Evolutionary conservation across 139 green algal species (phyloP).

Genomic region (Chlamydomonas incerta): DNA sequence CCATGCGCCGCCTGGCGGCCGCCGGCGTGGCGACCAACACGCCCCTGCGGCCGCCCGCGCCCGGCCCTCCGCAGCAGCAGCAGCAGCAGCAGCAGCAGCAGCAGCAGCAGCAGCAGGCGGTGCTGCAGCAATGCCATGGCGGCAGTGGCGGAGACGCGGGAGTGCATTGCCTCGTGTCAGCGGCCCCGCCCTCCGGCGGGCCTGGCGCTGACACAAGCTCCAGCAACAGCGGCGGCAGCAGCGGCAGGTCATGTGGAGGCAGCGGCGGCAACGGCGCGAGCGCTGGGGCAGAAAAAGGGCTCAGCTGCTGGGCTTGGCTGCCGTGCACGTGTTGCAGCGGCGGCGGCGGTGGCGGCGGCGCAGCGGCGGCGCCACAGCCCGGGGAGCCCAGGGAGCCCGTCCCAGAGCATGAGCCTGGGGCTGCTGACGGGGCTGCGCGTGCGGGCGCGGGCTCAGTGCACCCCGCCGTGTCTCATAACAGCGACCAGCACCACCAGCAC

Average conservation of each 20-base stretch:
- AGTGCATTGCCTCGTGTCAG: no score
- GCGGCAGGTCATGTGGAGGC: no score
- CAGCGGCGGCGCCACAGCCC: background rate
- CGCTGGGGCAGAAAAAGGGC: no score
- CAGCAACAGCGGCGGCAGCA: no score
- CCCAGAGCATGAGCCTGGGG: no score
- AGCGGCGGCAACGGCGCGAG: no score
- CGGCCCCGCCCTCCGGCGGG: no score
- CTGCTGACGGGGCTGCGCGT: background rate
- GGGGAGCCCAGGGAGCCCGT: no score
- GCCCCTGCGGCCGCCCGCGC: background rate
- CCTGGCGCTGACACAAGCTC: no score
- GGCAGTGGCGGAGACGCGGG: no score
- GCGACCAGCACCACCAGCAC: background rate
- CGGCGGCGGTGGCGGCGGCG: background rate
- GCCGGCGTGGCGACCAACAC: conserved; percentile 30
- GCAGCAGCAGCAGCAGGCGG: background rate
- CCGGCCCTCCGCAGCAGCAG: background rate
- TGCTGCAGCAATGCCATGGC: background rate
- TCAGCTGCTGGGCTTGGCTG: conserved; percentile 8
- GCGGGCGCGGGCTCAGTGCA: background rate
- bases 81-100: background rate
- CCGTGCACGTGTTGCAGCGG: conserved; percentile 5
- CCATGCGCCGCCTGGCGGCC: conserved; percentile 4
- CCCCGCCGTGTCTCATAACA: no score